phyloP scores from a whole-genome alignment of 2,329 filamentous ascomycete genomes.

The Arthroderma sp. region DNA sequence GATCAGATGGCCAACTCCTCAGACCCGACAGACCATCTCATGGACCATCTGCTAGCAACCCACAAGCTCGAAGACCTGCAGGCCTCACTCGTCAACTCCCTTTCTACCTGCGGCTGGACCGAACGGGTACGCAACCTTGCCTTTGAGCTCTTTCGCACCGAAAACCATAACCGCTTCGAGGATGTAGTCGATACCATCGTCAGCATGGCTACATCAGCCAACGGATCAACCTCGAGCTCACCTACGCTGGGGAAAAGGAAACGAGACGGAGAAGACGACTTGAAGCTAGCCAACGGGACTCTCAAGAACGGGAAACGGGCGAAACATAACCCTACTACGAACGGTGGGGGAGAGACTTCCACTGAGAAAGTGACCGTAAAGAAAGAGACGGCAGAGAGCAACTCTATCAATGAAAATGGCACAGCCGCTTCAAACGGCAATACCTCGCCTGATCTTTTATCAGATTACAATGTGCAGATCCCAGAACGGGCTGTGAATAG shows the following conservation, averaged over 20 bases:
- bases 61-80: slow-evolving; percentile 46
- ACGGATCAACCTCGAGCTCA: not conserved
- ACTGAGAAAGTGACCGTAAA: not conserved
- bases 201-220: slow-evolving; percentile 29
- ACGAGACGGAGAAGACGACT: slow-evolving; percentile 11
- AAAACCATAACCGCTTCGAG: slow-evolving; percentile 45
- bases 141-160: slow-evolving; percentile 45
- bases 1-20: slow-evolving; percentile 15
- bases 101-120: slow-evolving; percentile 49
- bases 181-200: slow-evolving; percentile 45
- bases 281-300: slow-evolving; percentile 21
- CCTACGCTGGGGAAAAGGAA: slow-evolving; percentile 10
- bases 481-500: slow-evolving; percentile 39
- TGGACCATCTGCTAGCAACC: slow-evolving; percentile 37
- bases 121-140: slow-evolving; percentile 44
- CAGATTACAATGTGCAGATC: slow-evolving; percentile 34
- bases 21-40: slow-evolving; percentile 30
- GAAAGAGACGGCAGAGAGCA: not conserved
- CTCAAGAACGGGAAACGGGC: slow-evolving; percentile 13
- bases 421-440: not conserved
- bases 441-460: not conserved
- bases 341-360: not conserved
- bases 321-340: not conserved
- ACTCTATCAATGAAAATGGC: not conserved
- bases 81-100: slow-evolving; percentile 40